phyloP scores from a whole-genome alignment of 2,329 filamentous ascomycete species.

The Elsinoe batatas region DNA sequence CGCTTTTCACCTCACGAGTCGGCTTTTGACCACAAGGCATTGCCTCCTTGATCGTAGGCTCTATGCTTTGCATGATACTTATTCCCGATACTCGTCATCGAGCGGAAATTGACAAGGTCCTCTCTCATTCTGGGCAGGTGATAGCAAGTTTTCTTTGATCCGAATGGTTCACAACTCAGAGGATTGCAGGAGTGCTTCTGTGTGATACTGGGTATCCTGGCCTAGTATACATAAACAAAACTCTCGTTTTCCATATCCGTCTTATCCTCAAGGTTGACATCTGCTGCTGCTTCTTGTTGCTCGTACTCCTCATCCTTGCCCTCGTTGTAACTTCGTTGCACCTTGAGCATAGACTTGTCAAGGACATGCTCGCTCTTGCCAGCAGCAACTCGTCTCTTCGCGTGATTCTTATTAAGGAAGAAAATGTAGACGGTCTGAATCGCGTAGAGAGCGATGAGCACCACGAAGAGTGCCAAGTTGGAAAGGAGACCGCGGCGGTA shows the following conservation, averaged over 20 bases:
- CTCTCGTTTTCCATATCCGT: constrained; percentile 55
- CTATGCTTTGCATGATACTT: no score
- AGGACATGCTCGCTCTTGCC: constrained; percentile 51
- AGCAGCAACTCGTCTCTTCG: constrained; percentile 43
- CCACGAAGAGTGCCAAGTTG: constrained; percentile 52
- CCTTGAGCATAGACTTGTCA: constrained; percentile 50
- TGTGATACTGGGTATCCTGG: neutral
- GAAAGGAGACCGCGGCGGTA: constrained; percentile 50
- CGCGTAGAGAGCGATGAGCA: constrained; percentile 45
- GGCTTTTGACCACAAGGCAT: no score
- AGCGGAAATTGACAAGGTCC: no score
- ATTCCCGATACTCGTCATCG: no score
- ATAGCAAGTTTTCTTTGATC: no score
- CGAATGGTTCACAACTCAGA: no score
- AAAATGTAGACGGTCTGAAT: constrained; percentile 39
- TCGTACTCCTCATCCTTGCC: constrained; percentile 20
- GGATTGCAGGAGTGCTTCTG: no score
- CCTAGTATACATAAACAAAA: constrained; percentile 49
- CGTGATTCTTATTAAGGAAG: constrained; percentile 47
- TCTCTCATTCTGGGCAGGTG: no score
- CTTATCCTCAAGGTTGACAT: constrained; percentile 47
- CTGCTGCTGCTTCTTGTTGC: constrained; percentile 23
- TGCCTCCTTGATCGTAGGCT: no score
- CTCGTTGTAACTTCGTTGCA: constrained; percentile 33
- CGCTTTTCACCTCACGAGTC: no score